phyloP scores from a whole-genome alignment of 2,329 filamentous ascomycete species.

The Knoxdaviesia capensis region DNA sequence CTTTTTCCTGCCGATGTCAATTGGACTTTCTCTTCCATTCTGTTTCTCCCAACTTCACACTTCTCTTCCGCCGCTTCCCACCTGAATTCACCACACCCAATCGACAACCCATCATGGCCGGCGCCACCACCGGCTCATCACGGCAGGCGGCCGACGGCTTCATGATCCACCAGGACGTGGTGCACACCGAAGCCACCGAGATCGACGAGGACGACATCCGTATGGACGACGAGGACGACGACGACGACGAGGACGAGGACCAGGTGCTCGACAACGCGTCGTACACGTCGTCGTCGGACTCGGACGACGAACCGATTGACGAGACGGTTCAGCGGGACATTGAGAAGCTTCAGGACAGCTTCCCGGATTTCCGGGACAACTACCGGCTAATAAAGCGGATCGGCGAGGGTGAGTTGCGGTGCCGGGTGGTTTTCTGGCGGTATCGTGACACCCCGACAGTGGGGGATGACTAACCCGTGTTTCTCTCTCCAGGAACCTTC shows the following conservation, averaged over 20 bases:
- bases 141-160: constrained; percentile 10
- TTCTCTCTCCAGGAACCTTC: constrained; percentile 57
- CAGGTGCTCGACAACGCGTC: constrained; percentile 15
- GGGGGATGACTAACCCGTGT: constrained; percentile 4
- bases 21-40: no score
- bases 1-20: no score
- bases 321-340: constrained; percentile 65
- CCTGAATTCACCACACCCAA: constrained; percentile 1
- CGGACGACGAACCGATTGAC: constrained; percentile 45
- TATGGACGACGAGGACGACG: constrained; percentile 16
- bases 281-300: constrained; percentile 23
- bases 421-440: not conserved
- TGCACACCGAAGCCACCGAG: no score
- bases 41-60: constrained; percentile 6
- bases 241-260: constrained; percentile 18
- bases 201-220: constrained; percentile 26
- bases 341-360: constrained; percentile 60
- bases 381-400: constrained; percentile 93
- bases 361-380: constrained; percentile 62
- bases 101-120: constrained; percentile 1
- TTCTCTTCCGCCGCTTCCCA: constrained; percentile 7
- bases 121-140: not conserved
- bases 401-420: constrained; percentile 53
- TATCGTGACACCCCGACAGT: not conserved
- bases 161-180: constrained; percentile 27